Base-by-base conservation (phyloP, 2,329 filamentous ascomycete species). In the Ophiocordyceps sinensis region DNA sequence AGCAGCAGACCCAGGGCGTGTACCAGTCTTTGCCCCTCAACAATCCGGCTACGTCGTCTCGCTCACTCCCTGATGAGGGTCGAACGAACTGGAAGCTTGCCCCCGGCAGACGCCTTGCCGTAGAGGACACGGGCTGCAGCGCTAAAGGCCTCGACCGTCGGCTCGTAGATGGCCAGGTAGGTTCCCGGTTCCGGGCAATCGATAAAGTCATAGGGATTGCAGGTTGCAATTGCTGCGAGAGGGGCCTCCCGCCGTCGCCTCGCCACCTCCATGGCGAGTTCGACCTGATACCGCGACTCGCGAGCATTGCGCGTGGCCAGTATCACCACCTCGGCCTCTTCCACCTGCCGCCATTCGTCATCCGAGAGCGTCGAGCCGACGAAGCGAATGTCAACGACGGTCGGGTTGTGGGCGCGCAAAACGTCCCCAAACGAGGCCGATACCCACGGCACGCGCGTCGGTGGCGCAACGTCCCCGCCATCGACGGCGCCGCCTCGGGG, bases 391-490 rank as follows among this genome's bases (percentile, higher is more conserved):
- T 51, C 49, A 2, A 45, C 43, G 1, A 47, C 37, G 11, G 35
- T 30, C 4, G 45, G 31, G 21, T 41, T 47, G 43, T 43, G 41
- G 26, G 36, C 42, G 13, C 44, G 43, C 13, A 53, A 44, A 3
- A 40, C 43, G 21, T 52, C 49, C 12, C 41, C 47, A 31, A 52
- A 53, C 1, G 47, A 43, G 34, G 47, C 46, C 10, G 45, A 45
- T 14, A 52, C 48, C 51, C 50, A 53, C n/a, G 49, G 45, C 14
- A 53, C 50, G 7, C 51, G 47, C 2, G 50, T 53, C 19, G 51
- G 49, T 26, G 45, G 41, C 10, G 45, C 42, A 2, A 38, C 43
- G 21, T 45, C 46, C 15, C 50, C 49, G 38, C 47, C 50, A 40
- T 46, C 46, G 9, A 49, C 51, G 3, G 50, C 51, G 28, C 51